Evolutionary conservation across 371 early-diverging fungal genomes (phyloP).

Genomic region (Thermomucor indicae-seudaticae): DNA sequence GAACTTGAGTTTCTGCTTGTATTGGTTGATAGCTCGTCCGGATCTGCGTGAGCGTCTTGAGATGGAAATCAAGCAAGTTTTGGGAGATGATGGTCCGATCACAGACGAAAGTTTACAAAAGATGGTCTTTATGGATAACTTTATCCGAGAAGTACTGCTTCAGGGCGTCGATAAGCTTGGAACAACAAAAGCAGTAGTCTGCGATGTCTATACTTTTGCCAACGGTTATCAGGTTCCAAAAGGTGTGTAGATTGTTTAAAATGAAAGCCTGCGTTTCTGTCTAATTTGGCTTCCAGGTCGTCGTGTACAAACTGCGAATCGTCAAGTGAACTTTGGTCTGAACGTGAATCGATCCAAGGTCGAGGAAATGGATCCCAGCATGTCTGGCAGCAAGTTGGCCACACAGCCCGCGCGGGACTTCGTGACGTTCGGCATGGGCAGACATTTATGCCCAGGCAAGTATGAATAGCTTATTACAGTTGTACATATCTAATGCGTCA

Average conservation of each 20-base stretch:
- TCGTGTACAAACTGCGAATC: slow-evolving; percentile 15
- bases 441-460: slow-evolving; percentile 37
- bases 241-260: slow-evolving; percentile 3
- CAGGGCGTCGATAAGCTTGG: slow-evolving; percentile 31
- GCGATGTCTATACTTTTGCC: slow-evolving; percentile 20
- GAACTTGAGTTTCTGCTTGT: slow-evolving; percentile 21
- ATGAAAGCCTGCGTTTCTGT: neutral
- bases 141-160: slow-evolving; percentile 31
- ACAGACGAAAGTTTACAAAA: slow-evolving; percentile 17
- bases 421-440: slow-evolving; percentile 31
- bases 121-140: slow-evolving; percentile 28
- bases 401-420: slow-evolving; percentile 24
- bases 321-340: slow-evolving; percentile 26
- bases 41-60: slow-evolving; percentile 16
- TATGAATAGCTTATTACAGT: no score
- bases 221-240: slow-evolving; percentile 38
- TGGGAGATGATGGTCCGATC: slow-evolving; percentile 20
- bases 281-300: slow-evolving; percentile 9
- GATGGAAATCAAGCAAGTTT: slow-evolving; percentile 23
- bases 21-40: slow-evolving; percentile 32
- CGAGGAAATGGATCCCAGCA: slow-evolving; percentile 24
- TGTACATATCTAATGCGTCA: no score
- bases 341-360: slow-evolving; percentile 7
- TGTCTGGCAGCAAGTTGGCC: slow-evolving; percentile 10
- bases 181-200: slow-evolving; percentile 19